Evolutionary conservation across 2,329 filamentous ascomycete genomes (phyloP), one percentile per base, ranked within the genome.

Genomic region (Trichoderma polysporum): DNA sequence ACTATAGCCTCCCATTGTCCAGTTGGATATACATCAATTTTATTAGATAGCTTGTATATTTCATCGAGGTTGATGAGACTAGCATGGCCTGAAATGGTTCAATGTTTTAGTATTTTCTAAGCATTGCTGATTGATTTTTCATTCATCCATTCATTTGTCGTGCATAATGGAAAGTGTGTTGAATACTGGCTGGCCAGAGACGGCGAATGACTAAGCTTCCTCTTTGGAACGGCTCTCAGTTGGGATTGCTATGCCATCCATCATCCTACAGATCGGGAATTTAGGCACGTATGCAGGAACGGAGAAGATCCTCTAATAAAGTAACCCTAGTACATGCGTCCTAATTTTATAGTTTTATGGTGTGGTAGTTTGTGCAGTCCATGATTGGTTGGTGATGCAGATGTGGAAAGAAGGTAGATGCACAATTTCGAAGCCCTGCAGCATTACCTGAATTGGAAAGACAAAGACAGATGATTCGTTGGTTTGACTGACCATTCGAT

Each of bases 371-470:
- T 52, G 9, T 22, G 17, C 10, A 31, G 4, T n/a, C 5, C 31
- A 22, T 53, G 59, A 62, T 62, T 62, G 59, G 59, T 29, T 29
- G 31, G 5, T 13, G 25, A 29, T 13, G 19, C 31, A 13, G 58
- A 50, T 61, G 31, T 2, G 31, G 31, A 52, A 61, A 19, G 17
- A 10, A 29, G 17, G 45, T 10, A 15, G 17, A 62, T 53, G 47
- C 59, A 62, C 25, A 27, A 62, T 22, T 7, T 52, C 3, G 22
- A 29, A 27, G 25, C 33, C 17, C 33, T 52, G 47, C 22, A 39
- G 52, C 59, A 62, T 62, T 62, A 5, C 47, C n/a, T 31, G 17
- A 62, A 62, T 12, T 39, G 59, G 59, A 62, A 52, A 39, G 12
- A 15, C 17, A 62, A 39, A 49, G 12, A 22, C 33, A 52, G n/a